phyloP scores from a whole-genome alignment of 2,329 filamentous ascomycete genomes.

The Catunica adiposa region DNA sequence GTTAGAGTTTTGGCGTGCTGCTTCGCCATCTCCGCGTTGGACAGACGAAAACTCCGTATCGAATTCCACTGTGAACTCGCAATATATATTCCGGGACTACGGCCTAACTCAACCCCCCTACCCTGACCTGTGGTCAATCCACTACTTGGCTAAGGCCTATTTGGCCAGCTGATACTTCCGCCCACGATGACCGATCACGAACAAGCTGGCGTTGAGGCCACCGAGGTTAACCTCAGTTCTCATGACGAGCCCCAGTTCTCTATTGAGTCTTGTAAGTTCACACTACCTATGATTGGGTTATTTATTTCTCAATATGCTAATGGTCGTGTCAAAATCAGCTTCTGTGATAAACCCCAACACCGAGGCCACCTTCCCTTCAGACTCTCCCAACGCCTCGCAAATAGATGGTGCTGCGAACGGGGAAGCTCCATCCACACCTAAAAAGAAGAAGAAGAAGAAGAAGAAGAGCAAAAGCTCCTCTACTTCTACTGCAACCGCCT shows the following conservation, averaged over 20 bases:
- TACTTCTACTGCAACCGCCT: background rate
- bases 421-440: conserved; percentile 1
- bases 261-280: background rate
- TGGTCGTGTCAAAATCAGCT: background rate
- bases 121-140: background rate
- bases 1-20: background rate
- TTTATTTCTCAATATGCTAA: background rate
- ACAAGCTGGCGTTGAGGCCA: background rate
- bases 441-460: conserved; percentile 12
- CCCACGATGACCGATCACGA: conserved; percentile 4
- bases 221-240: no score
- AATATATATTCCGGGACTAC: background rate
- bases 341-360: background rate
- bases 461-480: conserved; percentile 8
- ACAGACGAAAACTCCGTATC: background rate
- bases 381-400: background rate
- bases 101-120: background rate
- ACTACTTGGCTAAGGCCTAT: background rate
- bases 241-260: background rate
- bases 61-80: no score
- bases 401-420: background rate
- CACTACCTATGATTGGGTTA: conserved; percentile 1
- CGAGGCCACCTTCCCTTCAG: background rate
- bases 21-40: background rate
- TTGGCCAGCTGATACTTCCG: background rate